These are phyloP conservation scores for Juglanconis juglandina DNA, from an alignment of 2,329 filamentous ascomycete genomes.

Conservation along the genomic window DNA sequence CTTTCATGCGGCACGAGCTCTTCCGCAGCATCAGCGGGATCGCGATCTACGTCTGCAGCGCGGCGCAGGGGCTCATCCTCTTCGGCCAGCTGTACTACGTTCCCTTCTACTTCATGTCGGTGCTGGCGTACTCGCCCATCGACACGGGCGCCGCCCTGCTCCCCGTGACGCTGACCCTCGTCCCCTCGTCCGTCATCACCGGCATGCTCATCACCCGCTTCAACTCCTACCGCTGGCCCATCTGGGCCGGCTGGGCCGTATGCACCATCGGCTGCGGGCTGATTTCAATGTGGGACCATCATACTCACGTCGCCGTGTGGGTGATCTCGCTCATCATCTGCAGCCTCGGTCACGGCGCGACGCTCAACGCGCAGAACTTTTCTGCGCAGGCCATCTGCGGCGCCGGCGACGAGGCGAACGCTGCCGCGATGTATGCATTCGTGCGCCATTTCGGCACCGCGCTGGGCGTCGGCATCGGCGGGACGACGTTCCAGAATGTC, in stretches of 20 bases:
- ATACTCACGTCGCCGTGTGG: slow-evolving; percentile 31
- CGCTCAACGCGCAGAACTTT: slow-evolving; percentile 38
- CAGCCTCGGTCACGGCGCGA: slow-evolving; percentile 35
- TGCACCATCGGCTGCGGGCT: slow-evolving; percentile 26
- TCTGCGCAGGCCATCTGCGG: slow-evolving; percentile 36
- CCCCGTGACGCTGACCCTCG: slow-evolving; percentile 29
- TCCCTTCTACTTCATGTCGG: slow-evolving; percentile 37
- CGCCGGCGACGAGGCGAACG: slow-evolving; percentile 33
- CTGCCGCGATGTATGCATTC: slow-evolving; percentile 40
- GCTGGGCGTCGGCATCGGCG: slow-evolving; percentile 39
- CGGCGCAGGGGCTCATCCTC: slow-evolving; percentile 32
- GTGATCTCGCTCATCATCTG: slow-evolving; percentile 32
- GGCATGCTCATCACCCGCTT: slow-evolving; percentile 29
- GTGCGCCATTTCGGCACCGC: slow-evolving; percentile 39
- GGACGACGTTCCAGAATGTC: slow-evolving; percentile 40
- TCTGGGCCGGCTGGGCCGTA: slow-evolving; percentile 35
- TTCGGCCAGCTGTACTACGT: slow-evolving; percentile 33
- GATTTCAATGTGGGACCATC: slow-evolving; percentile 23
- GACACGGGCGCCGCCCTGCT: slow-evolving; percentile 34
- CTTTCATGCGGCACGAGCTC: slow-evolving; percentile 30
- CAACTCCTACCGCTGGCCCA: slow-evolving; percentile 35
- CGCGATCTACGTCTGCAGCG: slow-evolving; percentile 29
- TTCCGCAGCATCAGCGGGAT: slow-evolving; percentile 29
- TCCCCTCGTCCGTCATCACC: slow-evolving; percentile 31
- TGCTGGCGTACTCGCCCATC: slow-evolving; percentile 30